These are phyloP conservation scores for Calonectria crousiana DNA, from an alignment of 2,329 filamentous ascomycete genomes.

Conservation along the genomic window DNA sequence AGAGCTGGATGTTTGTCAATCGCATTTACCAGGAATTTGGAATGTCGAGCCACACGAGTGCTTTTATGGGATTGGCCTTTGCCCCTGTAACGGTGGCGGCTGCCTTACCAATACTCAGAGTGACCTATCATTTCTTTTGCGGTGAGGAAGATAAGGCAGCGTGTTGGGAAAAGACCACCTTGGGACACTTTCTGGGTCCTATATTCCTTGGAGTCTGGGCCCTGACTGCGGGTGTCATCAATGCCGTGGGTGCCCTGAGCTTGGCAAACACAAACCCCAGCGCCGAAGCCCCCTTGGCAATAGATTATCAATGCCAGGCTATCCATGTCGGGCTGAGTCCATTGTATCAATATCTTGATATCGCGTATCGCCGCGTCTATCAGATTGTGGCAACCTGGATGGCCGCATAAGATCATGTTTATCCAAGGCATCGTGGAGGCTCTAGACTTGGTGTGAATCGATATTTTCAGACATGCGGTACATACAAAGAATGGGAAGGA, in stretches of 20 bases:
- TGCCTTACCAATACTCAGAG: not conserved
- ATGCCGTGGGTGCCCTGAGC: not conserved
- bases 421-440: no score
- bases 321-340: not conserved
- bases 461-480: no score
- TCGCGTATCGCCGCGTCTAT: not conserved
- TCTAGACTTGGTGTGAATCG: no score
- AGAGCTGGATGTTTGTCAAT: not conserved
- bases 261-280: not conserved
- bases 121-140: not conserved
- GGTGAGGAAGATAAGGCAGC: not conserved
- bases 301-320: not conserved
- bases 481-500: no score
- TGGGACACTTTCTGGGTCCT: not conserved
- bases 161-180: not conserved
- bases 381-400: not conserved
- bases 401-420: no score
- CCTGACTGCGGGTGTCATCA: not conserved
- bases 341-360: not conserved
- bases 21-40: not conserved
- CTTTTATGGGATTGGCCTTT: not conserved
- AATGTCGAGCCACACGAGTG: not conserved
- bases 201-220: not conserved
- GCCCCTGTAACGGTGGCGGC: not conserved
- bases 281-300: no score